phyloP scores from a whole-genome alignment of 2,329 filamentous ascomycete species.

The Byssochlamys sp. region DNA sequence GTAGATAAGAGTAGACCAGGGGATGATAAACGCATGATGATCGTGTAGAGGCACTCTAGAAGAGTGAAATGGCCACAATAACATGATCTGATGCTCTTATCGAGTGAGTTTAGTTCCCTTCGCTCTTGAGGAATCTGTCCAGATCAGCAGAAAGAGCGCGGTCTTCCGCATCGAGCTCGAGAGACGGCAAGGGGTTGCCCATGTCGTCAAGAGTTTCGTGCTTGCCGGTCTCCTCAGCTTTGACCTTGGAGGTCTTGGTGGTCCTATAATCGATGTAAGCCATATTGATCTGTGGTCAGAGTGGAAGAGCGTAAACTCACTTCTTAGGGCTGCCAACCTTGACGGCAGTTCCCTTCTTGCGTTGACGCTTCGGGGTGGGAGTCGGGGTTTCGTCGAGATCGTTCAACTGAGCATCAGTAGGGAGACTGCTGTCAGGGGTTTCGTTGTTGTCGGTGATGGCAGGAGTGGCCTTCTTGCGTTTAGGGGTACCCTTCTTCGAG shows the following conservation, averaged over 20 bases:
- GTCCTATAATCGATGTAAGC: neutral
- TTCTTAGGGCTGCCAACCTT: neutral
- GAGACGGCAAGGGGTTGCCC: slow-evolving; percentile 3
- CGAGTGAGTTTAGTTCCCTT: neutral
- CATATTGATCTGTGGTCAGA: neutral
- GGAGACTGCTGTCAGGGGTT: neutral
- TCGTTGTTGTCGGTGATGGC: neutral
- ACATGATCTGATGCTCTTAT: neutral
- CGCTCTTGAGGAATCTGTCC: slow-evolving; percentile 2
- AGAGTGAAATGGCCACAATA: neutral
- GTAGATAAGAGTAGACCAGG: neutral
- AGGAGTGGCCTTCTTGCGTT: neutral
- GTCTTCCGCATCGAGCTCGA: slow-evolving; percentile 5
- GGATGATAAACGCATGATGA: no score
- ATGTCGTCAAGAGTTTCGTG: neutral
- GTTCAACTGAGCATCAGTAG: neutral
- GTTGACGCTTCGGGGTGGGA: slow-evolving; percentile 11
- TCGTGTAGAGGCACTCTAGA: no score
- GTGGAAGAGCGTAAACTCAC: neutral
- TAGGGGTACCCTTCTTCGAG: neutral
- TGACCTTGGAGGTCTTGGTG: neutral
- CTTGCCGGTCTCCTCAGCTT: slow-evolving; percentile 1
- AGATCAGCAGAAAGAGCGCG: slow-evolving; percentile 3
- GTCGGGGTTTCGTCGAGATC: neutral
- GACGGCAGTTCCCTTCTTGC: slow-evolving; percentile 5